These are phyloP conservation scores for Plenodomus biglobosus DNA, from an alignment of 2,329 filamentous ascomycete genomes.

Conservation along the genomic window DNA sequence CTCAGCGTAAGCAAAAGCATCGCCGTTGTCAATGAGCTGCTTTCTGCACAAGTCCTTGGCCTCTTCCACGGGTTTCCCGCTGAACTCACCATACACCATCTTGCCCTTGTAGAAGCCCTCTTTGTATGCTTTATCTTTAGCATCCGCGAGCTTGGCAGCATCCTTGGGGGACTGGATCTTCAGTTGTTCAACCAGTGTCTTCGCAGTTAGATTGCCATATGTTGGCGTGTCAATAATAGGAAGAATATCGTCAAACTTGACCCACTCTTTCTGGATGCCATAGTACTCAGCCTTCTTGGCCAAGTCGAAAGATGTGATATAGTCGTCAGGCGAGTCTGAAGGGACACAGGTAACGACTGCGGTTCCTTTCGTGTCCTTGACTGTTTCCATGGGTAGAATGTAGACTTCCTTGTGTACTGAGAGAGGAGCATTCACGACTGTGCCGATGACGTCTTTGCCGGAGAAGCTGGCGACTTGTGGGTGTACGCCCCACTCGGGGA, in stretches of 20 bases:
- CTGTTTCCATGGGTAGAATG: conserved; percentile 92
- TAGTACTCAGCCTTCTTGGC: conserved; percentile 93
- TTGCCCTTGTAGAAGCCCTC: conserved; percentile 95
- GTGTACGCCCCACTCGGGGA: conserved; percentile 73
- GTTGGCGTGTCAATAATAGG: conserved; percentile 76
- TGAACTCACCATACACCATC: conserved; percentile 85
- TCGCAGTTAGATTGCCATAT: conserved; percentile 82
- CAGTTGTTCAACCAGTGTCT: conserved; percentile 81
- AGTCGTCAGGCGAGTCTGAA: conserved; percentile 95
- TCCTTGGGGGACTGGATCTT: conserved; percentile 99
- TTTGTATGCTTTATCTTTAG: conserved; percentile 95
- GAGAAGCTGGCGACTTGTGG: conserved; percentile 73
- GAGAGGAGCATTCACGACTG: conserved; percentile 85
- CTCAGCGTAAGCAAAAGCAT: conserved; percentile 91
- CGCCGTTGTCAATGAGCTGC: conserved; percentile 71
- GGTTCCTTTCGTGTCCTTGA: conserved; percentile 90
- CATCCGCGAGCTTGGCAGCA: conserved; percentile 82
- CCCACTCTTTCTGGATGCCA: conserved; percentile 95
- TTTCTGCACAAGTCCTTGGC: conserved; percentile 84
- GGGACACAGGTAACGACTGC: conserved; percentile 95
- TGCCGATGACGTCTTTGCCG: conserved; percentile 81
- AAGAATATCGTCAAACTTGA: conserved; percentile 75
- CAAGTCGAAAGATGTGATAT: conserved; percentile 82
- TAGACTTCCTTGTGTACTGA: conserved; percentile 78
- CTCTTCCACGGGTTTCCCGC: conserved; percentile 80